Evolutionary conservation across 2,329 filamentous ascomycete species (phyloP).

Genomic region (Talaromyces sp.): DNA sequence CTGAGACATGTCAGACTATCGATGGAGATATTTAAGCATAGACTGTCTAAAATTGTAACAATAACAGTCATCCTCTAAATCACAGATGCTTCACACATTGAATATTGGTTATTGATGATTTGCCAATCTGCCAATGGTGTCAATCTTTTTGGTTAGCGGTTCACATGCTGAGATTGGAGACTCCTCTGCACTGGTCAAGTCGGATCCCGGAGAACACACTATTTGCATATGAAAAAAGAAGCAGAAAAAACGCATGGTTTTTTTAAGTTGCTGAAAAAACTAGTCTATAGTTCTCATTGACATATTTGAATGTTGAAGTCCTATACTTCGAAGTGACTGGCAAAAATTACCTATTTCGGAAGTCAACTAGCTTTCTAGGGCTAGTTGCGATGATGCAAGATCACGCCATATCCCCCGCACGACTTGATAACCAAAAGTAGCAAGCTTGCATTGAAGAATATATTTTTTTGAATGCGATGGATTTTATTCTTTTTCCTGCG

Average conservation of each 20-base stretch:
- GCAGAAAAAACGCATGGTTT: too few relatives aligned
- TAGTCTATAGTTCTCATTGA: background rate
- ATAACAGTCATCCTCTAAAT: background rate
- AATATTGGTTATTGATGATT: too few relatives aligned
- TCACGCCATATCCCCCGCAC: background rate
- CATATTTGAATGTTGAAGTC: background rate
- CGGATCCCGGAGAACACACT: too few relatives aligned
- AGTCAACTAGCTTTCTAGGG: background rate
- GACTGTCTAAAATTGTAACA: background rate
- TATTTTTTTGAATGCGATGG: background rate
- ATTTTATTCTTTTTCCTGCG: background rate
- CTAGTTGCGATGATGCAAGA: background rate
- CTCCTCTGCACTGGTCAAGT: too few relatives aligned
- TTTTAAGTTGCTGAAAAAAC: background rate
- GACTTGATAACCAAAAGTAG: background rate
- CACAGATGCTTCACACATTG: too few relatives aligned
- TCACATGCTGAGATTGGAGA: too few relatives aligned
- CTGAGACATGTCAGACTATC: too few relatives aligned
- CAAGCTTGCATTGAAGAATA: background rate
- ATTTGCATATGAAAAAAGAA: too few relatives aligned
- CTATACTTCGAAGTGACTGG: background rate
- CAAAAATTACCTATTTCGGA: background rate
- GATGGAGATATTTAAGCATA: too few relatives aligned
- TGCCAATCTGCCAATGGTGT: too few relatives aligned
- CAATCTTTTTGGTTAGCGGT: too few relatives aligned